Evolutionary conservation across 495 filamentous ascomycete species (phyloP).

Genomic region (Tuber calosporum): DNA sequence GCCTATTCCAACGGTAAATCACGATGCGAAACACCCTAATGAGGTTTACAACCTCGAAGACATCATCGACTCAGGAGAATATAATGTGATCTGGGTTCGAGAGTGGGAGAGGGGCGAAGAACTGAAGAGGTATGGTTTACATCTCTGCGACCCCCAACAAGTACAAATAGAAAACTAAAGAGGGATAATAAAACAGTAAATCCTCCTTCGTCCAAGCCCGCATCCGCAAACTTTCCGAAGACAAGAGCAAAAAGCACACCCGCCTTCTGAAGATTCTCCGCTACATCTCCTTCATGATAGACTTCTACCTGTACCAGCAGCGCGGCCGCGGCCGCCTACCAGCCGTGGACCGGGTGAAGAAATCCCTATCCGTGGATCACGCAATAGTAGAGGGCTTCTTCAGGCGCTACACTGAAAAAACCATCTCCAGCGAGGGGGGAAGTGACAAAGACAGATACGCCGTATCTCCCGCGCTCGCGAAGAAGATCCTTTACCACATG

Average conservation of each 20-base stretch:
- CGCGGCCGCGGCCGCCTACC: conserved; percentile 21
- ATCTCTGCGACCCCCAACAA: conserved; percentile 10
- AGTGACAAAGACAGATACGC: conserved; percentile 24
- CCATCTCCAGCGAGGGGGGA: conserved; percentile 14
- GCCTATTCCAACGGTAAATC: conserved; percentile 70
- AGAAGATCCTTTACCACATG: conserved; percentile 39
- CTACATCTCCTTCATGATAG: conserved; percentile 60
- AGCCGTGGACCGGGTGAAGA: conserved; percentile 25
- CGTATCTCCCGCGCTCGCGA: conserved; percentile 33
- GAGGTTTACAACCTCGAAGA: conserved; percentile 72
- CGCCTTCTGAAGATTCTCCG: conserved; percentile 53
- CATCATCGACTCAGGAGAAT: conserved; percentile 57
- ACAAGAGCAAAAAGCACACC: conserved; percentile 2
- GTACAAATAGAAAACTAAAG: background rate
- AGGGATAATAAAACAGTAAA: background rate
- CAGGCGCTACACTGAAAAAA: conserved; percentile 28
- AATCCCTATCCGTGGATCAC: conserved; percentile 22
- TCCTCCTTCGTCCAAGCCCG: conserved; percentile 6
- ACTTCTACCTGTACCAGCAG: conserved; percentile 49
- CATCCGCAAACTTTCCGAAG: background rate
- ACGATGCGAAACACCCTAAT: conserved; percentile 60
- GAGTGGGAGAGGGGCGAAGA: conserved; percentile 37
- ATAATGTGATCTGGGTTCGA: conserved; percentile 38
- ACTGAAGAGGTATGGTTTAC: conserved; percentile 43
- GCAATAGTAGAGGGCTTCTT: conserved; percentile 28